Evolutionary conservation across 2,329 filamentous ascomycete genomes (phyloP).

Genomic region (Leptographium wingfieldii): DNA sequence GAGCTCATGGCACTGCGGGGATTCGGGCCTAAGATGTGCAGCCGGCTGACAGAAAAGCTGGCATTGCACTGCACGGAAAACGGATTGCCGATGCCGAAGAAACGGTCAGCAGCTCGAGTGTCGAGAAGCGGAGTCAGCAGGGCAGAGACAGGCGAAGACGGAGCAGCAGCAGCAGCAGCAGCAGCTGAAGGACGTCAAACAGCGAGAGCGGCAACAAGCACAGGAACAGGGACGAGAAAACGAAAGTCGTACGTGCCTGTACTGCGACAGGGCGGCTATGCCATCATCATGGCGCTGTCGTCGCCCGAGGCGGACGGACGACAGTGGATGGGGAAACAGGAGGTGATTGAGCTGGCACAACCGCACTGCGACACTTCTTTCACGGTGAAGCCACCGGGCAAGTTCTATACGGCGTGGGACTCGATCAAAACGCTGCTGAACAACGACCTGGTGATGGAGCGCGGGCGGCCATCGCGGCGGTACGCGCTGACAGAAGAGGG

Average conservation of each 20-base stretch:
- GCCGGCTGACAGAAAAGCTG: constrained; percentile 50
- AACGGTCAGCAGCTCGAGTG: constrained; percentile 16
- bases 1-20: constrained; percentile 62
- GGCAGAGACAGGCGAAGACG: constrained; percentile 7
- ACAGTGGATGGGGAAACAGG: constrained; percentile 50
- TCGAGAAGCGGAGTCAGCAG: neutral
- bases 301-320: constrained; percentile 41
- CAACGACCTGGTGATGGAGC: constrained; percentile 63
- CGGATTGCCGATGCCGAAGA: constrained; percentile 54
- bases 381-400: constrained; percentile 50
- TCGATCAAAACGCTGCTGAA: constrained; percentile 65
- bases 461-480: constrained; percentile 52
- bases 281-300: constrained; percentile 54
- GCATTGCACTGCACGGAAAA: constrained; percentile 51
- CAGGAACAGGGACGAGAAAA: constrained; percentile 30
- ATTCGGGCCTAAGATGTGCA: constrained; percentile 59
- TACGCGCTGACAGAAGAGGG: constrained; percentile 67
- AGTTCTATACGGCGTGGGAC: constrained; percentile 70
- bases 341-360: constrained; percentile 58
- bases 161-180: too few relatives aligned
- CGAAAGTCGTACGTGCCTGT: constrained; percentile 58
- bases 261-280: constrained; percentile 63
- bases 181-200: too few relatives aligned
- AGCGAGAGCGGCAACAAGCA: constrained; percentile 16
- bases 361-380: constrained; percentile 63